phyloP scores from a whole-genome alignment of 257 asterid species.

The Schizonepeta tenuifolia region DNA sequence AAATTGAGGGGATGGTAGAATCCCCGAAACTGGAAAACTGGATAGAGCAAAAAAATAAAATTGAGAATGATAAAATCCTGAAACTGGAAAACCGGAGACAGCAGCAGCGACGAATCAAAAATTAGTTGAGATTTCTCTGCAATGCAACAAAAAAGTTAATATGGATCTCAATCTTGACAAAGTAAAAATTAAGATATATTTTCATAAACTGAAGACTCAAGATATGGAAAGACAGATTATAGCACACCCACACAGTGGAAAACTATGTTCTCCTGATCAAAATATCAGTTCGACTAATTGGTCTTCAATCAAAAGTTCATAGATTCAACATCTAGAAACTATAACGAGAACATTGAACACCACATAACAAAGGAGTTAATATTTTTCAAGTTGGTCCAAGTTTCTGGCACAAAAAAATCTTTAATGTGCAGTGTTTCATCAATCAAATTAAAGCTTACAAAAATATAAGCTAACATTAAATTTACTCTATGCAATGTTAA shows the following conservation, averaged over 20 bases:
- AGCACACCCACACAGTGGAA: not conserved
- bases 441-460: not conserved
- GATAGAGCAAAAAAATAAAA: not conserved
- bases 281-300: conserved; percentile 1
- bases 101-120: conserved; percentile 23
- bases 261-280: not conserved
- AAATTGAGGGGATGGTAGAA: conserved; percentile 40
- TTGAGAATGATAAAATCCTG: conserved; percentile 25
- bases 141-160: not conserved
- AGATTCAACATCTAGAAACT: not conserved
- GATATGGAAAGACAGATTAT: not conserved
- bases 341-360: not conserved
- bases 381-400: not conserved
- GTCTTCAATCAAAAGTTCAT: not conserved
- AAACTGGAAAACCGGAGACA: conserved; percentile 28
- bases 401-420: not conserved
- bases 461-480: not conserved
- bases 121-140: conserved; percentile 31
- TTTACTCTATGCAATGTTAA: not conserved
- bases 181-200: not conserved
- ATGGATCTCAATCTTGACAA: not conserved
- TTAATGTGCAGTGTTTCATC: not conserved
- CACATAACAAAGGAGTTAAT: not conserved
- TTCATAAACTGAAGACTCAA: not conserved
- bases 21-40: conserved; percentile 37